A percentile compares a stretch with the other conserved stretches of the same genome.
Evolutionary conservation across 2,329 filamentous ascomycete genomes (phyloP).

Genomic region (Nigrospora osmanthi): DNA sequence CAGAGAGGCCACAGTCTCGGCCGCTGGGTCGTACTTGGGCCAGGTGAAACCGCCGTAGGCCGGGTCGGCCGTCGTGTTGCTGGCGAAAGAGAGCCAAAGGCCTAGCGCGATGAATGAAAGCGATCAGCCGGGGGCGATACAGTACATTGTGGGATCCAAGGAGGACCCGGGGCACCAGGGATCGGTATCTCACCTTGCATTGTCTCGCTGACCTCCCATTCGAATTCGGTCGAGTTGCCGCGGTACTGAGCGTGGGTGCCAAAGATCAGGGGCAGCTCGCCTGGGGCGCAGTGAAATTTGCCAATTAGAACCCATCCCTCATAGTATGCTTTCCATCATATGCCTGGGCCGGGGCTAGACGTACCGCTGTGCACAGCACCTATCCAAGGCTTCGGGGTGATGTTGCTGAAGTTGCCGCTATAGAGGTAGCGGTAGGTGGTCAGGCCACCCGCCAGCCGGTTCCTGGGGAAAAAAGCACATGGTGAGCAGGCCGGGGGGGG

Average conservation of each 20-base stretch:
- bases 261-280: conserved; percentile 17
- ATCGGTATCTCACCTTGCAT: conserved; percentile 2
- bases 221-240: conserved; percentile 12
- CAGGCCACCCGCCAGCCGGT: conserved; percentile 12
- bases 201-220: conserved; percentile 3
- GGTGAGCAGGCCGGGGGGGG: too few species aligned
- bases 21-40: not conserved
- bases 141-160: not conserved
- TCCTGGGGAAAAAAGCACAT: conserved; percentile 3
- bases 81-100: not conserved
- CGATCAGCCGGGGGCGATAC: not conserved
- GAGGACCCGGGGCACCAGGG: not conserved
- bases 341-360: not conserved
- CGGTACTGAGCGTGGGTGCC: conserved; percentile 14
- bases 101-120: not conserved
- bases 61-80: not conserved
- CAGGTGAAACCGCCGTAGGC: not conserved
- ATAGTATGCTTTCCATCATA: too few species aligned
- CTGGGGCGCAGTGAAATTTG: conserved; percentile 9
- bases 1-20: not conserved
- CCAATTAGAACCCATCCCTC: not conserved
- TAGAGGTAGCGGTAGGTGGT: conserved; percentile 32
- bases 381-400: conserved; percentile 28
- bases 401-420: conserved; percentile 28
- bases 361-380: conserved; percentile 15